These are phyloP conservation scores for Mortierella sp. DNA, from an alignment of 371 early-diverging fungal species.

Conservation along the genomic window DNA sequence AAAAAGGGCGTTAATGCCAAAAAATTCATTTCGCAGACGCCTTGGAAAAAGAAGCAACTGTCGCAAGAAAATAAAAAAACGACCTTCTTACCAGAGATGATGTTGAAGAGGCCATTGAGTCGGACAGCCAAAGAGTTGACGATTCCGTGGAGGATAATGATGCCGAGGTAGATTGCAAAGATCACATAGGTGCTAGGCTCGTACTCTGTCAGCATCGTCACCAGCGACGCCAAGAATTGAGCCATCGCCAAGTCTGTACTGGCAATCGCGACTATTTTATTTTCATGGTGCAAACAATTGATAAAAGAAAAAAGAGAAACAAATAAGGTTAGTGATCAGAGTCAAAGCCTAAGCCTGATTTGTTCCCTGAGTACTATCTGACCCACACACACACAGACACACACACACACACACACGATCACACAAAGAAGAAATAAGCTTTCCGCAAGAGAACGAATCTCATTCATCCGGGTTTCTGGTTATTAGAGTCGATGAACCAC, in stretches of 20 bases:
- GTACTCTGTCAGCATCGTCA: slow-evolving; percentile 58
- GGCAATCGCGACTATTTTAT: slow-evolving; percentile 60
- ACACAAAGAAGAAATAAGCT: neutral
- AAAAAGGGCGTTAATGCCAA: neutral
- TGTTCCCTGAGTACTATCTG: neutral
- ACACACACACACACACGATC: no score
- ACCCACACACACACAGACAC: no score
- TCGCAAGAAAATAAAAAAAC: neutral
- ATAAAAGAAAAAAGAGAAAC: neutral
- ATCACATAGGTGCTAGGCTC: slow-evolving; percentile 59
- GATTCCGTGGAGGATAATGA: slow-evolving; percentile 66
- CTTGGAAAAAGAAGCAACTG: no score
- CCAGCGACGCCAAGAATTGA: slow-evolving; percentile 63
- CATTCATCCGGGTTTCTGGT: neutral
- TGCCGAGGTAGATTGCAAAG: slow-evolving; percentile 66
- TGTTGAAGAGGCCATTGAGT: slow-evolving; percentile 65
- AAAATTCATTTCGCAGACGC: no score
- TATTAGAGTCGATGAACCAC: neutral
- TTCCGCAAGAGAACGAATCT: neutral
- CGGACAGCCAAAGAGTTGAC: slow-evolving; percentile 66
- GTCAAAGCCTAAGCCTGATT: neutral
- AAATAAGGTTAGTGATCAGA: neutral
- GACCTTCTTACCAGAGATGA: slow-evolving; percentile 33
- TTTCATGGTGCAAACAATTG: no score
- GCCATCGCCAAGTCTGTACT: slow-evolving; percentile 68